These are phyloP conservation scores for Zea luxurians DNA, from an alignment of 176 grass and related monocot species.

Conservation along the genomic window DNA sequence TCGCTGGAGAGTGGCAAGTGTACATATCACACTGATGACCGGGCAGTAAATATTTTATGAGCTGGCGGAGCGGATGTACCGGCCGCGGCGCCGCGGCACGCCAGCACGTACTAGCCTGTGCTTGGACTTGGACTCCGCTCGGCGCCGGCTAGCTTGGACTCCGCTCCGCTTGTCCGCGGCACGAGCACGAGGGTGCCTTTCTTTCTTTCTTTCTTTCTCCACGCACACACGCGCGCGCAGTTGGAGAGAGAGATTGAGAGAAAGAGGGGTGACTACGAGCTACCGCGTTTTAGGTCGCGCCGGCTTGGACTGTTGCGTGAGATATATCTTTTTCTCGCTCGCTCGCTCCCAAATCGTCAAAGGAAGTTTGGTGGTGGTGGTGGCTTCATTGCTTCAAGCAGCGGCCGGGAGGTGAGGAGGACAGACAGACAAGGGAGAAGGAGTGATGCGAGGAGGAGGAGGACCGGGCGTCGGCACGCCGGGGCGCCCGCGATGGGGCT, in stretches of 20 bases:
- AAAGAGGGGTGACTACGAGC: not conserved
- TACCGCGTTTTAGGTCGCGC: conserved; percentile 41
- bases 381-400: conserved; percentile 20
- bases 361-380: conserved; percentile 33
- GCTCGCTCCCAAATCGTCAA: conserved; percentile 23
- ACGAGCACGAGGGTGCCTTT: too few species aligned
- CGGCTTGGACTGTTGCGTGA: conserved; percentile 41
- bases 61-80: not conserved
- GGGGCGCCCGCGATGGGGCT: conserved; percentile 49
- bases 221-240: not conserved
- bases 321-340: not conserved
- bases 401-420: conserved; percentile 10
- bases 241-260: not conserved
- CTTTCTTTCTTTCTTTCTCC: not conserved
- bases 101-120: too few species aligned
- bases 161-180: too few species aligned
- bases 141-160: too few species aligned
- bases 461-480: conserved; percentile 28
- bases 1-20: not conserved
- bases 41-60: not conserved
- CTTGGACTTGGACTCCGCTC: too few species aligned
- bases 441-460: conserved; percentile 25
- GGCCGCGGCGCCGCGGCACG: conserved; percentile 11
- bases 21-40: not conserved
- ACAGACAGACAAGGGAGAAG: too few species aligned